Percentiles rank a stretch among this genome's conserved stretches.
Conservation (phyloP, 768 basidiomycete species). For the Suillus americanus region DNA sequence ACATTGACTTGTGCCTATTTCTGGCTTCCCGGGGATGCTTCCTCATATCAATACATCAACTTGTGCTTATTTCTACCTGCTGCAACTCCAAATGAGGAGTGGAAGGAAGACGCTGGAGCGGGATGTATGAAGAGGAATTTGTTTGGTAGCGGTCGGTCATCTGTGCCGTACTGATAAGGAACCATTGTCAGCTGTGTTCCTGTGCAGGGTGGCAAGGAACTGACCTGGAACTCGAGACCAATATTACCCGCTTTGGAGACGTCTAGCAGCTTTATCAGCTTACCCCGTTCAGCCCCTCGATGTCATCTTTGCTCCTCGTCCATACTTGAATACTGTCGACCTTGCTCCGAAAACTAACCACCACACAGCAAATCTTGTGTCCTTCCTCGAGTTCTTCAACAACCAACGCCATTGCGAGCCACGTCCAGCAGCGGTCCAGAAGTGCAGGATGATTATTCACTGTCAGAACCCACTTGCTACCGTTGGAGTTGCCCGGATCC, state of each 20-base stretch:
- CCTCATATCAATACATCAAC: too few relatives aligned
- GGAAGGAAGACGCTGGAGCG: conserved; percentile 63
- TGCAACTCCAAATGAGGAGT: conserved; percentile 56
- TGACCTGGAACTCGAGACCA: conserved; percentile 87
- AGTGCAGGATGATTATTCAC: conserved; percentile 81
- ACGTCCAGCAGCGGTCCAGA: conserved; percentile 87
- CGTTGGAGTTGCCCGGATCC: conserved; percentile 86
- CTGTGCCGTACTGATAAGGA: conserved; percentile 70
- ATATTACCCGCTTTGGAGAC: conserved; percentile 82
- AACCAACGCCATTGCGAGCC: conserved; percentile 89
- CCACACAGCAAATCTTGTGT: conserved; percentile 80
- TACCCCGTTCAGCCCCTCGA: conserved; percentile 80
- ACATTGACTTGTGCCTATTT: too few relatives aligned
- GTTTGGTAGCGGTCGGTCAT: conserved; percentile 77
- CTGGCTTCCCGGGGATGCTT: too few relatives aligned
- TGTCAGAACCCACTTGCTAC: conserved; percentile 94
- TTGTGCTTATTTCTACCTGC: too few relatives aligned
- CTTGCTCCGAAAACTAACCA: conserved; percentile 83
- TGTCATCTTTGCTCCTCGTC: conserved; percentile 84
- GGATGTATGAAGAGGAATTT: conserved; percentile 83
- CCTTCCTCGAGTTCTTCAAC: conserved; percentile 71
- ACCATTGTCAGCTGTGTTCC: not conserved
- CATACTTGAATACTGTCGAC: conserved; percentile 91
- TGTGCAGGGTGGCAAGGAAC: conserved; percentile 17
- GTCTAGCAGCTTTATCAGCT: conserved; percentile 79